phyloP scores from a whole-genome alignment of 2,329 filamentous ascomycete genomes.

The Ophiostoma australiae region DNA sequence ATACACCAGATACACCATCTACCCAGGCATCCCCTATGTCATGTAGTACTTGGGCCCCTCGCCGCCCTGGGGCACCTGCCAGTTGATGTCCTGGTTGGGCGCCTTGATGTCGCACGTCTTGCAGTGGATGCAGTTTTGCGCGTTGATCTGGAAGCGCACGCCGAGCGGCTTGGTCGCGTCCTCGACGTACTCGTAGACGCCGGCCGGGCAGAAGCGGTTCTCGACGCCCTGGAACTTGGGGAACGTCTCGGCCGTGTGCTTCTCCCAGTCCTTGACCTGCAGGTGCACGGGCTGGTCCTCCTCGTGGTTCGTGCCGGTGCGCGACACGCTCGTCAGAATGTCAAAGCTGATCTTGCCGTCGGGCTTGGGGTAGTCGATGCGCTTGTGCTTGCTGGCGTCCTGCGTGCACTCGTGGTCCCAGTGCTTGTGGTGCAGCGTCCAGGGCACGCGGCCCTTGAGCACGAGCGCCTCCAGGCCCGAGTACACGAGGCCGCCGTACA shows the following conservation, averaged over 20 bases:
- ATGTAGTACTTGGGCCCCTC: slow-evolving; percentile 70
- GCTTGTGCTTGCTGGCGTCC: slow-evolving; percentile 68
- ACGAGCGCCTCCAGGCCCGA: slow-evolving; percentile 88
- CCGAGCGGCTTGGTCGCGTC: slow-evolving; percentile 80
- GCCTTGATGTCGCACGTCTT: slow-evolving; percentile 99
- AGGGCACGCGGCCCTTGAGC: slow-evolving; percentile 78
- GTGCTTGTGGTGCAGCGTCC: slow-evolving; percentile 83
- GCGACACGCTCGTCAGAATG: slow-evolving; percentile 88
- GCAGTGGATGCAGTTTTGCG: slow-evolving; percentile 98
- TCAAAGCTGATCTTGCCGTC: slow-evolving; percentile 95
- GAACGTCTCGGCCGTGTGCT: slow-evolving; percentile 76
- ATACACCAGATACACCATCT: not conserved
- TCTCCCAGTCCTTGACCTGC: slow-evolving; percentile 92
- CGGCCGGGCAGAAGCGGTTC: slow-evolving; percentile 94
- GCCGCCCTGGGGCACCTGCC: slow-evolving; percentile 89
- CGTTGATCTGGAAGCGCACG: slow-evolving; percentile 94
- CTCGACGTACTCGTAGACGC: slow-evolving; percentile 97
- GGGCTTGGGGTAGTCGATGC: slow-evolving; percentile 96
- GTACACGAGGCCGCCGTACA: slow-evolving; percentile 87
- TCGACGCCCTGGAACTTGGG: slow-evolving; percentile 88
- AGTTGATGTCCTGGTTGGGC: slow-evolving; percentile 94
- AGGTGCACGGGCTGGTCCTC: slow-evolving; percentile 97
- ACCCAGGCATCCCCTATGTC: slow-evolving; percentile 40
- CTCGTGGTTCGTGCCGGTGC: slow-evolving; percentile 96
- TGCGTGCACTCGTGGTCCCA: slow-evolving; percentile 76